Base-by-base conservation (phyloP, 306 rosid genomes). In the Begonia masoniana region DNA sequence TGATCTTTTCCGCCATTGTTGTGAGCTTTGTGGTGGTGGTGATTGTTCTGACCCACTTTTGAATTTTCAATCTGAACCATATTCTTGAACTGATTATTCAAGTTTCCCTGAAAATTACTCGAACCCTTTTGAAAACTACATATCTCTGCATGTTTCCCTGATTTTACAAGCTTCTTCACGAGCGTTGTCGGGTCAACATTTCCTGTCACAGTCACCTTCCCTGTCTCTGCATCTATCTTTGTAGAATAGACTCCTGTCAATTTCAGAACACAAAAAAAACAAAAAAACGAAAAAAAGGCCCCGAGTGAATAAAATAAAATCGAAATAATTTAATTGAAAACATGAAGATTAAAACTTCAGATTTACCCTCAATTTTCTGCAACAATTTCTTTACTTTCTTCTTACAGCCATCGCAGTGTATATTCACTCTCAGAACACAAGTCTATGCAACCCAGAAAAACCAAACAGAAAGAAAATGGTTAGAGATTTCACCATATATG, bases 311-410 rank as follows among this genome's bases (percentile, higher is more conserved):
- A 4, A 11, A 45, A 45, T 23, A 7, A 56, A 19, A 47, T n/a
- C n/a, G 8, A 7, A 31, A 31, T 31, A 31, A 31, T 0, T 0
- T 5, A 5, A 31, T 4, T 31, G 39, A 6, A 31, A 31, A 31
- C 39, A 31, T 31, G 7, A 31, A 31, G 39, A 31, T 31, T 31
- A 31, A 31, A 3, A 31, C 8, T 31, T 31, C 39, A 31, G 39
- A 2, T 15, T n/a, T 65, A 87, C 96, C 96, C 0, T 87, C 96
- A 26, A 81, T 76, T 71, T 83, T 87, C 82, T 74, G 94, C 51
- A 87, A 67, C 14, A 68, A 45, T 76, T 87, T 87, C 85, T 49
- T 74, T 7, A 87, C 86, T 76, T 81, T 81, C 56, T 78, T 72
- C 60, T 64, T 78, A 68, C 94, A 87, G 3, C 94, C 96, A 15